Evolutionary conservation across 768 basidiomycete species (phyloP).

Genomic region (Suillus subluteus): DNA sequence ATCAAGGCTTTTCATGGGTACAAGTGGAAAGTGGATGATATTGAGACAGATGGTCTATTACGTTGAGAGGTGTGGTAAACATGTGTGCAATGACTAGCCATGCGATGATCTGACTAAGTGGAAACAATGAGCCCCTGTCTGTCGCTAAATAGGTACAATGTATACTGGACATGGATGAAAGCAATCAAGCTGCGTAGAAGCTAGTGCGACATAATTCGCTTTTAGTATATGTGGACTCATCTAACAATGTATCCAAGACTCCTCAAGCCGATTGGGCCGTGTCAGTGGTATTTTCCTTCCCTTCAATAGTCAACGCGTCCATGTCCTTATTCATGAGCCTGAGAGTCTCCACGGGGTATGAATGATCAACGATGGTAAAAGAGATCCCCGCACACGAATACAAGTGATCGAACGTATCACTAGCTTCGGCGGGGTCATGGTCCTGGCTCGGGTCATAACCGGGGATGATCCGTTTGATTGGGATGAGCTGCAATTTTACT

Average conservation of each 20-base stretch:
- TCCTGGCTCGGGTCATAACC: constrained; percentile 12
- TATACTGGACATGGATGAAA: not conserved
- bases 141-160: not conserved
- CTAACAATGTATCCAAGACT: not conserved
- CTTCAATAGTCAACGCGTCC: not conserved
- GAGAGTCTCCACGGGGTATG: constrained; percentile 25
- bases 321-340: constrained; percentile 20
- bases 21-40: not conserved
- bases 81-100: not conserved
- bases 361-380: constrained; percentile 24
- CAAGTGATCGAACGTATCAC: constrained; percentile 28
- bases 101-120: not conserved
- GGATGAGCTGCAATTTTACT: constrained; percentile 29
- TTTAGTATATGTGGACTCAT: not conserved
- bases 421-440: constrained; percentile 24
- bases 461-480: constrained; percentile 23
- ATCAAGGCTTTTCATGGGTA: not conserved
- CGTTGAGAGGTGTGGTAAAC: constrained; percentile 5
- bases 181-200: not conserved
- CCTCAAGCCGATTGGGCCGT: not conserved
- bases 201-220: not conserved
- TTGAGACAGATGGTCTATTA: not conserved
- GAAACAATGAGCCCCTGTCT: constrained; percentile 2
- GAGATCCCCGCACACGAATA: constrained; percentile 27
- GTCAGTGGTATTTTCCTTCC: not conserved